A percentile compares a stretch with the other conserved stretches of the same genome.
Evolutionary conservation across 805 yeast species (phyloP).

Genomic region (Dipodascus geniculatus): DNA sequence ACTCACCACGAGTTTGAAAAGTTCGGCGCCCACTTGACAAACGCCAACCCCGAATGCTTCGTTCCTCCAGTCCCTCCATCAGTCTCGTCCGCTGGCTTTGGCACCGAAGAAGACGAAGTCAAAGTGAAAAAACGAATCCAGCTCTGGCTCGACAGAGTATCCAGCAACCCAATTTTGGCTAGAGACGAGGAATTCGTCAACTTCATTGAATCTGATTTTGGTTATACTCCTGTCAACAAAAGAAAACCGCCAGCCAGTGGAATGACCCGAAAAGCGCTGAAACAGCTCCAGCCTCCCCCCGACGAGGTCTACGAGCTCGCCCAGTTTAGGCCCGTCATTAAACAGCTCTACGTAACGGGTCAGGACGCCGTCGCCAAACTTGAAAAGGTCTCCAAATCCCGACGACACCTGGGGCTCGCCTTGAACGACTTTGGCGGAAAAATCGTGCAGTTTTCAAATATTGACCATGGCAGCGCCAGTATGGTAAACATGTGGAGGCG

Average conservation of each 20-base stretch:
- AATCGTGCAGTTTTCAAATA: slow-evolving; percentile 13
- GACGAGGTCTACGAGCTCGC: slow-evolving; percentile 77
- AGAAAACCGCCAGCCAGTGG: slow-evolving; percentile 70
- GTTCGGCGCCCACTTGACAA: slow-evolving; percentile 65
- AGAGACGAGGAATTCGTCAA: slow-evolving; percentile 81
- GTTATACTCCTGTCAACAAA: slow-evolving; percentile 50
- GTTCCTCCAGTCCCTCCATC: slow-evolving; percentile 80
- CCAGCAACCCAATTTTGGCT: slow-evolving; percentile 64
- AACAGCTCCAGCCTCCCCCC: slow-evolving; percentile 84
- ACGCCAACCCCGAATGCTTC: slow-evolving; percentile 82
- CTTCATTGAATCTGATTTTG: slow-evolving; percentile 70
- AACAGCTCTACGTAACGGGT: slow-evolving; percentile 52
- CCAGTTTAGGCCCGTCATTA: slow-evolving; percentile 76
- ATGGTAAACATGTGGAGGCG: slow-evolving; percentile 72
- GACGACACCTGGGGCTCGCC: slow-evolving; percentile 40
- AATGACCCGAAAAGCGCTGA: slow-evolving; percentile 73
- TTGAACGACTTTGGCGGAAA: slow-evolving; percentile 41
- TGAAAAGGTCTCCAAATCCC: slow-evolving; percentile 38
- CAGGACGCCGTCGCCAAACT: slow-evolving; percentile 43
- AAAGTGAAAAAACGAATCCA: slow-evolving; percentile 53
- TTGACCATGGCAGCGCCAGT: slow-evolving; percentile 39
- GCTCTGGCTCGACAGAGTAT: slow-evolving; percentile 72
- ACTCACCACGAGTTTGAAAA: slow-evolving; percentile 67
- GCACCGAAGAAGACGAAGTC: slow-evolving; percentile 66
- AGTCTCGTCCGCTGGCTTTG: slow-evolving; percentile 67